These are phyloP conservation scores for Aspergillus brunneoviolaceus DNA, from an alignment of 2,329 filamentous ascomycete species.

Conservation along the genomic window DNA sequence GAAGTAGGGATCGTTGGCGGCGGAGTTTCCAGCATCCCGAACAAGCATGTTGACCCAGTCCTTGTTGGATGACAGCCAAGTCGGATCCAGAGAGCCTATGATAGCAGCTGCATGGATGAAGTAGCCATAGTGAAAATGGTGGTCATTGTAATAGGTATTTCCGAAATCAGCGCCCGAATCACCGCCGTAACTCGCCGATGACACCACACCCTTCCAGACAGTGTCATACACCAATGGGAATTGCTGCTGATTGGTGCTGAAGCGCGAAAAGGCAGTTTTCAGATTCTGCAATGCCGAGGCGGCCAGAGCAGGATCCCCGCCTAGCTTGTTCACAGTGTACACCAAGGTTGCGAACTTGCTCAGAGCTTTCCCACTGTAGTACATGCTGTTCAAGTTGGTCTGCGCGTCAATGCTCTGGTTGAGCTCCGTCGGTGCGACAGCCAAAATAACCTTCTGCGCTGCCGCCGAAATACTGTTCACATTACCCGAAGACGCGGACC, in stretches of 20 bases:
- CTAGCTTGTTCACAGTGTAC: conserved; percentile 63
- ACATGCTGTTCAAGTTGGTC: conserved; percentile 80
- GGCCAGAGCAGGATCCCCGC: conserved; percentile 59
- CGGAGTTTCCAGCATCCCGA: conserved; percentile 80
- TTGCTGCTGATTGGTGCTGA: conserved; percentile 66
- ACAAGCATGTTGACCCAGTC: conserved; percentile 81
- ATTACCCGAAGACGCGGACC: conserved; percentile 56
- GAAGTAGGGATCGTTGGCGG: conserved; percentile 68
- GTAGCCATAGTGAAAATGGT: conserved; percentile 72
- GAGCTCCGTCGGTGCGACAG: conserved; percentile 69
- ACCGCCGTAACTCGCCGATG: conserved; percentile 68
- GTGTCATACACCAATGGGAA: conserved; percentile 58
- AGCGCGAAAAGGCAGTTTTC: conserved; percentile 65
- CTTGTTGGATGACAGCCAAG: conserved; percentile 71
- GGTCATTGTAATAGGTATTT: conserved; percentile 72
- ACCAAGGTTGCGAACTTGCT: conserved; percentile 73
- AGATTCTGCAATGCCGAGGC: conserved; percentile 60
- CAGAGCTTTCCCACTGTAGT: conserved; percentile 84
- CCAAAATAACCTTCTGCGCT: conserved; percentile 60
- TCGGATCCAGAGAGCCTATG: conserved; percentile 73
- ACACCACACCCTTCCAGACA: conserved; percentile 78
- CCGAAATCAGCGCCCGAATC: conserved; percentile 79
- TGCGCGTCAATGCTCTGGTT: conserved; percentile 72
- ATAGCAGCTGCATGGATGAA: conserved; percentile 84
- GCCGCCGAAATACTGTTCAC: conserved; percentile 42